phyloP scores from a whole-genome alignment of 495 filamentous ascomycete species.

The Copromyces sp. region DNA sequence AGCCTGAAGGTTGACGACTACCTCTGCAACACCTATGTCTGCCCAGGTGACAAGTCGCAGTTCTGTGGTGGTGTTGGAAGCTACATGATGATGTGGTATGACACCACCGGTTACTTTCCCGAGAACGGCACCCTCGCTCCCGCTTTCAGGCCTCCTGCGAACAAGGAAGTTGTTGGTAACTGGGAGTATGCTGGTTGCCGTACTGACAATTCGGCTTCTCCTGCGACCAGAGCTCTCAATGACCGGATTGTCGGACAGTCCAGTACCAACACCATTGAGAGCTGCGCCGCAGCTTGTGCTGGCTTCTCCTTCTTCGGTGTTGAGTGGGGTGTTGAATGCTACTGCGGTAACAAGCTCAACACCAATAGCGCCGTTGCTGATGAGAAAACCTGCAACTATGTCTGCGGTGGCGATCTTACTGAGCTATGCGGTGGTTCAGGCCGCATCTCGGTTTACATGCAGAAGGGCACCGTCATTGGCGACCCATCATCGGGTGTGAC shows the following conservation, averaged over 20 bases:
- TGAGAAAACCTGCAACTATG: slow-evolving; percentile 1
- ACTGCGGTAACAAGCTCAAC: slow-evolving; percentile 7
- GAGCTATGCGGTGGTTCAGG: slow-evolving; percentile 4
- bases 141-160: slow-evolving; percentile 8
- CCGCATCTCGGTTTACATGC: slow-evolving; percentile 7
- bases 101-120: slow-evolving; percentile 5
- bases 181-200: slow-evolving; percentile 25
- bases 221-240: slow-evolving; percentile 10
- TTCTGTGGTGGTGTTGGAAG: slow-evolving; percentile 26
- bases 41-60: slow-evolving; percentile 24
- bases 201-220: slow-evolving; percentile 14
- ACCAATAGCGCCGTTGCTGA: not conserved
- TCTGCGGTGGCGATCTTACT: slow-evolving; percentile 9
- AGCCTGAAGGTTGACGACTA: slow-evolving; percentile 15
- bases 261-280: slow-evolving; percentile 23
- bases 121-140: slow-evolving; percentile 6
- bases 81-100: slow-evolving; percentile 11
- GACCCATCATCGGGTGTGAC: not conserved
- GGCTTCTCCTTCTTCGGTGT: slow-evolving; percentile 13
- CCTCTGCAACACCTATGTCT: slow-evolving; percentile 22
- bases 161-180: slow-evolving; percentile 15
- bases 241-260: slow-evolving; percentile 4
- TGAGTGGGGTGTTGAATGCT: slow-evolving; percentile 12
- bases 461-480: slow-evolving; percentile 4
- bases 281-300: slow-evolving; percentile 17